A percentile compares a stretch with the other conserved stretches of the same genome.
These are phyloP conservation scores for Chrysoporthe deuterocubensis DNA, from an alignment of 2,329 filamentous ascomycete species.

Conservation along the genomic window DNA sequence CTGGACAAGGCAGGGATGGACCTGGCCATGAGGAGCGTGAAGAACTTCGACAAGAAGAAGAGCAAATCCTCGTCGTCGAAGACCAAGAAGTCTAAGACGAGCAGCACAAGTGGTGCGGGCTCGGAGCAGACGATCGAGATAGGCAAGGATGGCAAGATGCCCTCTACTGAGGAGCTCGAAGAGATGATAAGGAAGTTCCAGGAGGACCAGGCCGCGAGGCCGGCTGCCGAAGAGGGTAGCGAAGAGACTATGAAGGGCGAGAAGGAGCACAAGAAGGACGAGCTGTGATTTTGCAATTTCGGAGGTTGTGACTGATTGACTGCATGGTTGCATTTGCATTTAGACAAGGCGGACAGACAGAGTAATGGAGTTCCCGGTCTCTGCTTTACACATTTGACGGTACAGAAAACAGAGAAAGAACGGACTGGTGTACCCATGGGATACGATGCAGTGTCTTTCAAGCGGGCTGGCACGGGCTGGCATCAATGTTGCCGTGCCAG, in stretches of 20 bases:
- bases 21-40: conserved; percentile 71
- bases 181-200: conserved; percentile 55
- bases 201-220: conserved; percentile 36
- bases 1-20: conserved; percentile 73
- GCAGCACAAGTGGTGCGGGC: conserved; percentile 38
- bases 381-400: background rate
- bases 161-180: conserved; percentile 49
- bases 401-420: background rate
- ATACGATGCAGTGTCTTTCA: background rate
- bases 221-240: conserved; percentile 29
- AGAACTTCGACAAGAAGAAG: conserved; percentile 54
- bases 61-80: conserved; percentile 42
- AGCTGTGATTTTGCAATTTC: conserved; percentile 34
- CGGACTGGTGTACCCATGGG: background rate
- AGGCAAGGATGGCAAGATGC: conserved; percentile 47
- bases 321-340: conserved; percentile 10
- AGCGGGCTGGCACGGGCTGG: background rate
- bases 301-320: background rate
- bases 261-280: conserved; percentile 37
- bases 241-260: conserved; percentile 34
- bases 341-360: conserved; percentile 1
- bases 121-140: conserved; percentile 48
- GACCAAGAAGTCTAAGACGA: conserved; percentile 50
- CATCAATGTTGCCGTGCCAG: background rate
- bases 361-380: background rate